phyloP scores from a whole-genome alignment of 1,139 yeast genomes.

The Blastobotrys arbuscula region DNA sequence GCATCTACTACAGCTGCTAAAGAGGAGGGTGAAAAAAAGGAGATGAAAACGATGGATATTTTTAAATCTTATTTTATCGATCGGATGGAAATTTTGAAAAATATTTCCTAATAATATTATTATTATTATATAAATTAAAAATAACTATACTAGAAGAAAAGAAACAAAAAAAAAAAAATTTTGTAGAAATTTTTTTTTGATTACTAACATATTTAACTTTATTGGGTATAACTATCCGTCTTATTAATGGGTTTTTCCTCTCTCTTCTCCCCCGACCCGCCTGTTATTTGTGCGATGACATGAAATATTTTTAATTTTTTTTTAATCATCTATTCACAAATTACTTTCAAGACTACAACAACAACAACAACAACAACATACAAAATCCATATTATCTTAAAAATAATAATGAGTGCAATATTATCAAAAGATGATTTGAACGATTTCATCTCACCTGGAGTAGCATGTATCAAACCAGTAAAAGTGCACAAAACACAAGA shows the following conservation, averaged over 20 bases:
- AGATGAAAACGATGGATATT: constrained; percentile 14
- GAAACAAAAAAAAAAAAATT: not conserved
- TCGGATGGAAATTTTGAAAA: constrained; percentile 26
- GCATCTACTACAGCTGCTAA: constrained; percentile 13
- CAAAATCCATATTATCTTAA: no score
- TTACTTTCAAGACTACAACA: not conserved
- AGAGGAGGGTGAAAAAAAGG: not conserved
- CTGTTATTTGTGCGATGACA: no score
- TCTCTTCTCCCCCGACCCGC: not conserved
- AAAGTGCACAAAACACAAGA: constrained; percentile 39
- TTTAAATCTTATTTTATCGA: constrained; percentile 28
- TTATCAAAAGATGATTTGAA: constrained; percentile 85
- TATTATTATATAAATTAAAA: no score
- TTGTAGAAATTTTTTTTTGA: not conserved
- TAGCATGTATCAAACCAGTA: constrained; percentile 89
- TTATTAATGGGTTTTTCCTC: not conserved
- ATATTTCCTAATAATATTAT: not conserved
- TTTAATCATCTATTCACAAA: not conserved
- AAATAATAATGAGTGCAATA: constrained; percentile 67
- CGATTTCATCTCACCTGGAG: constrained; percentile 91
- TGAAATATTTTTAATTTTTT: not conserved
- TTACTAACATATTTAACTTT: not conserved
- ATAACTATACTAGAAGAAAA: not conserved
- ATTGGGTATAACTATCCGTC: not conserved
- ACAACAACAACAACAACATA: not conserved